Percentiles rank a stretch among this genome's conserved stretches.
Evolutionary conservation across 2,329 filamentous ascomycete species (phyloP).

Genomic region (Cyphellophora europaea): DNA sequence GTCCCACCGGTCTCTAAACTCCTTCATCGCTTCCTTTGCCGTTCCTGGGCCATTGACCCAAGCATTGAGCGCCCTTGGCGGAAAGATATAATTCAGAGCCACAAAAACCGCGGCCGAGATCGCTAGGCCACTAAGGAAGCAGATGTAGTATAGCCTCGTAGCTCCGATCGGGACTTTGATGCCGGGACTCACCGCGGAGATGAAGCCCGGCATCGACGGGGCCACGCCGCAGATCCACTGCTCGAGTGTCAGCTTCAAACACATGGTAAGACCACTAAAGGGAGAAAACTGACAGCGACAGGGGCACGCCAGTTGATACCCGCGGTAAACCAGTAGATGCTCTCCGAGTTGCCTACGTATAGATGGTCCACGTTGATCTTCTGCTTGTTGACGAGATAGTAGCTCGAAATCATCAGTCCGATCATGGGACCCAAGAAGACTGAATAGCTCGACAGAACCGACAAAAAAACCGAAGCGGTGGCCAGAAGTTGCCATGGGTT

Average conservation of each 20-base stretch:
- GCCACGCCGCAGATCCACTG: slow-evolving; percentile 29
- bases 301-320: slow-evolving; percentile 37
- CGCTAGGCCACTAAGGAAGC: slow-evolving; percentile 30
- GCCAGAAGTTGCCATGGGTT: slow-evolving; percentile 45
- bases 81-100: slow-evolving; percentile 10
- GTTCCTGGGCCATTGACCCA: slow-evolving; percentile 5
- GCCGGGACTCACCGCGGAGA: slow-evolving; percentile 17
- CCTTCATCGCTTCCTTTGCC: background rate
- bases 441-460: slow-evolving; percentile 34
- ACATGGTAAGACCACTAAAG: slow-evolving; percentile 10
- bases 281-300: slow-evolving; percentile 8
- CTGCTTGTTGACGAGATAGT: slow-evolving; percentile 26
- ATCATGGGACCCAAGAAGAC: slow-evolving; percentile 37
- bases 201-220: slow-evolving; percentile 23
- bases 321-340: slow-evolving; percentile 33
- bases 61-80: slow-evolving; percentile 7
- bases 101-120: slow-evolving; percentile 26
- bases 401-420: slow-evolving; percentile 23
- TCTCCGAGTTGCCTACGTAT: slow-evolving; percentile 26
- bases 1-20: background rate
- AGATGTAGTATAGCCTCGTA: slow-evolving; percentile 32
- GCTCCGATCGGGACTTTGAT: slow-evolving; percentile 23
- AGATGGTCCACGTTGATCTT: slow-evolving; percentile 35
- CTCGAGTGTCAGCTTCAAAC: slow-evolving; percentile 11
- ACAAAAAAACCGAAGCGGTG: slow-evolving; percentile 37